phyloP scores from a whole-genome alignment of 768 basidiomycete genomes.

The Kockovaella imperatae region DNA sequence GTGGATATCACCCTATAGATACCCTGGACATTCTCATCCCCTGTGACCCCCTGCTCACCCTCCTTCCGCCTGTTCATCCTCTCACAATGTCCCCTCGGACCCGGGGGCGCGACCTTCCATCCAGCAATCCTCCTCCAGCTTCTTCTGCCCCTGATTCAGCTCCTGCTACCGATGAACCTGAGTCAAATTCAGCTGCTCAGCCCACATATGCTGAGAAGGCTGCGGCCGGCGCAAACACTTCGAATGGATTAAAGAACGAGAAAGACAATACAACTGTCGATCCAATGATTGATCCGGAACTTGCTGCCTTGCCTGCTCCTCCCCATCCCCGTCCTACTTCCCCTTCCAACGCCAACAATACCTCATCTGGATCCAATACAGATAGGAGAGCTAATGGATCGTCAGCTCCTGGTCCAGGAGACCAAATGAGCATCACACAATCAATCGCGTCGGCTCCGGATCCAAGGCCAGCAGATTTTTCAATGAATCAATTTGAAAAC shows the following conservation, averaged over 20 bases:
- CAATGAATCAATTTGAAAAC: slow-evolving; percentile 5
- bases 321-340: slow-evolving; percentile 7
- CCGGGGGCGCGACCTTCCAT: too few relatives aligned
- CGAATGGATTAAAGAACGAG: too few relatives aligned
- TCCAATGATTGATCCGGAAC: slow-evolving; percentile 30
- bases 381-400: neutral
- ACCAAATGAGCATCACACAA: slow-evolving; percentile 23
- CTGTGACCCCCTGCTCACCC: too few relatives aligned
- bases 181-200: too few relatives aligned
- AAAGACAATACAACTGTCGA: slow-evolving; percentile 5
- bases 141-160: slow-evolving; percentile 1
- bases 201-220: too few relatives aligned
- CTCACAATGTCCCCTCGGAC: too few relatives aligned
- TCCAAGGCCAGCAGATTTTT: slow-evolving; percentile 30
- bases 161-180: too few relatives aligned
- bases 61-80: too few relatives aligned
- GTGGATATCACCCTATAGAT: too few relatives aligned
- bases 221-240: too few relatives aligned
- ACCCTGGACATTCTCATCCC: too few relatives aligned
- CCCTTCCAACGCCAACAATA: neutral
- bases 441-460: slow-evolving; percentile 35
- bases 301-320: slow-evolving; percentile 24
- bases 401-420: slow-evolving; percentile 1
- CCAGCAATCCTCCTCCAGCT: neutral
- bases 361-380: neutral